Evolutionary conservation across 768 basidiomycete species (phyloP).

Genomic region (Agaricus subrufescens): DNA sequence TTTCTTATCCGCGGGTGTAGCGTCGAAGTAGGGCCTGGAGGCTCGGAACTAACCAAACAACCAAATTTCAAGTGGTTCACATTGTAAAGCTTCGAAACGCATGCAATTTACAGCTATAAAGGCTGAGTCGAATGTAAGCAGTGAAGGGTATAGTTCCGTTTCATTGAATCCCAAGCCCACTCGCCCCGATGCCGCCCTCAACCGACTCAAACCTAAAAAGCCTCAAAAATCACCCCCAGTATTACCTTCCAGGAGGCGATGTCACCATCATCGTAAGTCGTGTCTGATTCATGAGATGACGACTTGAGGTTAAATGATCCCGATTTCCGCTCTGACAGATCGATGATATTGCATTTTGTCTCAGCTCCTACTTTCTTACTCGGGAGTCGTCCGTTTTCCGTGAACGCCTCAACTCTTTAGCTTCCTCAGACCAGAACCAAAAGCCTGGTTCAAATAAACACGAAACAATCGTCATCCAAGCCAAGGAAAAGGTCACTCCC

Average conservation of each 20-base stretch:
- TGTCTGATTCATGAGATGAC: too few species aligned
- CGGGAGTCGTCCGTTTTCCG: conserved; percentile 47
- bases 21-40: too few species aligned
- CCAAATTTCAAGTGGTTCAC: not conserved
- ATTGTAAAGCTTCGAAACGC: not conserved
- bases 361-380: conserved; percentile 50
- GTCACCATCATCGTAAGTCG: not conserved
- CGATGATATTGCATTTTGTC: conserved; percentile 39
- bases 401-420: conserved; percentile 16
- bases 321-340: conserved; percentile 22
- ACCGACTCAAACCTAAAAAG: not conserved
- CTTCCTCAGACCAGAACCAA: conserved; percentile 19
- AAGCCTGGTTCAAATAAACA: conserved; percentile 21
- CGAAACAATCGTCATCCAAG: conserved; percentile 30
- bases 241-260: not conserved
- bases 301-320: too few species aligned
- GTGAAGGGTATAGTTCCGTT: not conserved
- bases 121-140: too few species aligned
- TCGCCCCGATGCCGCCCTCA: not conserved
- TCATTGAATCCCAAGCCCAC: not conserved
- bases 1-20: too few species aligned
- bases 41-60: not conserved
- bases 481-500: conserved; percentile 27
- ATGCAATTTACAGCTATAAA: too few species aligned
- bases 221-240: not conserved